Conservation (phyloP, 116 monocot genomes). For the Phalaenopsis hybrid region DNA sequence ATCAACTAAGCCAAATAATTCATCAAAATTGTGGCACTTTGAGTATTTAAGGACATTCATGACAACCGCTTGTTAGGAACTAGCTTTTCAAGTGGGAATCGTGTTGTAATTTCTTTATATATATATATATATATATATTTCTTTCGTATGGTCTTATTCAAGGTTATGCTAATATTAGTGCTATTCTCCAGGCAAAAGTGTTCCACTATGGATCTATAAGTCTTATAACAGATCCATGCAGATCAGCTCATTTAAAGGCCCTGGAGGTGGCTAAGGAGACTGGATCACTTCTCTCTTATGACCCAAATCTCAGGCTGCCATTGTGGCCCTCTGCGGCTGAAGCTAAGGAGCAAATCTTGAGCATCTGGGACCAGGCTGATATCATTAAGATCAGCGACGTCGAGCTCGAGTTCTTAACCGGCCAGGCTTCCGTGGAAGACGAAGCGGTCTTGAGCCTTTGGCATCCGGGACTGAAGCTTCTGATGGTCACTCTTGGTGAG, state of each 20-base stretch:
- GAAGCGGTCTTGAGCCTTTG: conserved; percentile 66
- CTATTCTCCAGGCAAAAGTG: conserved; percentile 31
- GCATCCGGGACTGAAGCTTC: conserved; percentile 57
- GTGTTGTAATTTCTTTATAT: too few relatives aligned
- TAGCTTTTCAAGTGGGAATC: too few relatives aligned
- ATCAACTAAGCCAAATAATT: too few relatives aligned
- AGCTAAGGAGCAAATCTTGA: conserved; percentile 53
- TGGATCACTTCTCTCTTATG: conserved; percentile 56
- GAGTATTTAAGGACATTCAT: too few relatives aligned
- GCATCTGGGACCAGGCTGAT: conserved; percentile 71
- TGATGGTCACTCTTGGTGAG: conserved; percentile 64
- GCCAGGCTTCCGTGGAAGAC: conserved; percentile 41
- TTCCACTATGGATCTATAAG: conserved; percentile 81
- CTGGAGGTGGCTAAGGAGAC: conserved; percentile 61
- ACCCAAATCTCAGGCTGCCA: conserved; percentile 57
- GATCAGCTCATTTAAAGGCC: conserved; percentile 58
- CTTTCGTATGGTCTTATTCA: too few relatives aligned
- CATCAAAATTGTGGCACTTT: too few relatives aligned
- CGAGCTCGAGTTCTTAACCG: conserved; percentile 82
- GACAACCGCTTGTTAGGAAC: too few relatives aligned
- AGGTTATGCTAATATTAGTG: too few relatives aligned
- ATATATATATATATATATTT: too few relatives aligned
- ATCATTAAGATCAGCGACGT: conserved; percentile 70
- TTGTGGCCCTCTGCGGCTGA: conserved; percentile 51
- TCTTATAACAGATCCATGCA: conserved; percentile 58